These are phyloP conservation scores for Sporothrix pseudoabietina DNA, from an alignment of 2,329 filamentous ascomycete species.

Conservation along the genomic window DNA sequence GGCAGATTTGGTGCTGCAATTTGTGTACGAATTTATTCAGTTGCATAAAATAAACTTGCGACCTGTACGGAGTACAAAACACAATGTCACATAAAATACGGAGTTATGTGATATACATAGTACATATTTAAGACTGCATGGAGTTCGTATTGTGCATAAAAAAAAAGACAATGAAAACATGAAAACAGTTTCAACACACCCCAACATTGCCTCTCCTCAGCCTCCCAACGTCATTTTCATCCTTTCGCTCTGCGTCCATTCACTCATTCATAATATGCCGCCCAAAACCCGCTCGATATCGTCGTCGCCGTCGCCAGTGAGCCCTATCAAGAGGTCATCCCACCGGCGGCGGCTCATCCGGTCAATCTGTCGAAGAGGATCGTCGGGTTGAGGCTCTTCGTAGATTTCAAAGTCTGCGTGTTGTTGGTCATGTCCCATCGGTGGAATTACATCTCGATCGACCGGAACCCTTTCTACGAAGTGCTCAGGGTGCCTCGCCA, in stretches of 20 bases:
- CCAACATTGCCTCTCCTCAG: not conserved
- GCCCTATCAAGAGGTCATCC: not conserved
- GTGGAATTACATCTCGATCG: not conserved
- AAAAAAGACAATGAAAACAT: no score
- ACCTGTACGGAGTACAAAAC: not conserved
- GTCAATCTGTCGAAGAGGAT: not conserved
- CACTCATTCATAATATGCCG: not conserved
- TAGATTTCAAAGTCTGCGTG: not conserved
- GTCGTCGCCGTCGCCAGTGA: not conserved
- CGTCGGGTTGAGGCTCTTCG: not conserved
- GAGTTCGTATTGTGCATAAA: no score
- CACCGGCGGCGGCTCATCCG: not conserved
- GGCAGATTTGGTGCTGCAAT: not conserved
- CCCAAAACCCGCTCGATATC: not conserved
- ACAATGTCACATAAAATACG: not conserved
- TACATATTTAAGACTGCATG: no score
- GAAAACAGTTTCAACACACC: not conserved
- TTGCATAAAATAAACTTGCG: not conserved
- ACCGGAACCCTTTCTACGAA: not conserved
- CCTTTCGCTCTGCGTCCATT: not conserved
- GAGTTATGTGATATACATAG: no score
- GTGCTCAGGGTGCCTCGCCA: not conserved
- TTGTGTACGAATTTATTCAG: conserved; percentile 1
- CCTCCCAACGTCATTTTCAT: not conserved
- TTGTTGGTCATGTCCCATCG: not conserved